phyloP scores from a whole-genome alignment of 768 basidiomycete genomes.

The Termitomyces sp. region DNA sequence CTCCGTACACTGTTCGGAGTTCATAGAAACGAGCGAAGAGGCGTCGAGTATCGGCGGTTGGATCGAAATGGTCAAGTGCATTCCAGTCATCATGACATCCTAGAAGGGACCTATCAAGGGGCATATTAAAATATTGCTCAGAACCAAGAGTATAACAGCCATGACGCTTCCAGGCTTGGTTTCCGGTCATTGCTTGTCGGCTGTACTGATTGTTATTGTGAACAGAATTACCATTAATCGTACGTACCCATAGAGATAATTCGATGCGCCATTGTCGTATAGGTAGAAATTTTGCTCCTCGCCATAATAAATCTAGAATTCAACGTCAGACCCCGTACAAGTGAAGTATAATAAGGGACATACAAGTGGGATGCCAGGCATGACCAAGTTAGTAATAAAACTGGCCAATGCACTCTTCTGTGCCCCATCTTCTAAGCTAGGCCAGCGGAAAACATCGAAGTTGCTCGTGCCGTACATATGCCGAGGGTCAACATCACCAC shows the following conservation, averaged over 20 bases:
- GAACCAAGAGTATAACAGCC: slow-evolving; percentile 91
- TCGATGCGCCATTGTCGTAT: slow-evolving; percentile 82
- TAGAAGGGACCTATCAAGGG: slow-evolving; percentile 67
- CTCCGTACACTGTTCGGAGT: slow-evolving; percentile 60
- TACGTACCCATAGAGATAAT: slow-evolving; percentile 83
- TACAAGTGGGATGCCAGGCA: slow-evolving; percentile 85
- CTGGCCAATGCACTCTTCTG: slow-evolving; percentile 69
- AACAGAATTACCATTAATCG: not conserved
- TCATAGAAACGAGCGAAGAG: slow-evolving; percentile 68
- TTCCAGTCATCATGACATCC: slow-evolving; percentile 93
- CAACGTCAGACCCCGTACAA: not conserved
- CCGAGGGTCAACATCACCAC: slow-evolving; percentile 64
- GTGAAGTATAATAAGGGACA: slow-evolving; percentile 14
- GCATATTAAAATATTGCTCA: slow-evolving; percentile 91
- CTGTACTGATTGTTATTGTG: slow-evolving; percentile 28
- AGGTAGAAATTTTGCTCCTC: slow-evolving; percentile 91
- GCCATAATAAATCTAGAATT: slow-evolving; percentile 68
- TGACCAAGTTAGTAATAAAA: slow-evolving; percentile 72
- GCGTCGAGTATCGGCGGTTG: slow-evolving; percentile 72
- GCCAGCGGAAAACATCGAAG: slow-evolving; percentile 95
- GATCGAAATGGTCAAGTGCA: slow-evolving; percentile 91
- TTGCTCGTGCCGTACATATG: slow-evolving; percentile 94
- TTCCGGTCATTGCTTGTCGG: slow-evolving; percentile 87
- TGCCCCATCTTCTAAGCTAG: slow-evolving; percentile 79
- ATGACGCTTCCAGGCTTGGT: slow-evolving; percentile 86